Conservation (phyloP, 305 asterid species). For the Fraxinus baroniana region DNA sequence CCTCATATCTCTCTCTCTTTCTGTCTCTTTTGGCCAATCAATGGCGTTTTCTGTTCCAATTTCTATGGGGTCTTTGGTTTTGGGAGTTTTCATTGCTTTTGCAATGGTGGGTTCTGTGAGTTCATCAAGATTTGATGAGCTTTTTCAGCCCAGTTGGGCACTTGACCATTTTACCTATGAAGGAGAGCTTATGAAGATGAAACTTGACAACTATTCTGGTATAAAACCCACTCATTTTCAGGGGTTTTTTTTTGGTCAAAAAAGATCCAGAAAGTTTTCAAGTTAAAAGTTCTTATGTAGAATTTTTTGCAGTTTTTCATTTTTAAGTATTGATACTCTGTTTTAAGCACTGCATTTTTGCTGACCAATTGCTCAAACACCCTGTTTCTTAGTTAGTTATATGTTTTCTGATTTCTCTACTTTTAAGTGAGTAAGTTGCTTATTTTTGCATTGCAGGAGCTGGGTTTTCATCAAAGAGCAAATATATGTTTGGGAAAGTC, state of each 20-base stretch:
- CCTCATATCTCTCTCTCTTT: neutral
- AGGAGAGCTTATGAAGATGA: slow-evolving; percentile 72
- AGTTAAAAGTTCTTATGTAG: neutral
- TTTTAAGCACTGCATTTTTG: neutral
- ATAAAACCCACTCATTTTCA: neutral
- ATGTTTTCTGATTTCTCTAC: neutral
- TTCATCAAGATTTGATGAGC: slow-evolving; percentile 59
- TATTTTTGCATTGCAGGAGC: slow-evolving; percentile 50
- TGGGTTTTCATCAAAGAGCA: slow-evolving; percentile 82
- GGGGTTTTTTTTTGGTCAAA: neutral
- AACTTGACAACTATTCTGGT: slow-evolving; percentile 73
- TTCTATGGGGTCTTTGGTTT: slow-evolving; percentile 16
- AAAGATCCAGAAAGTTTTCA: neutral
- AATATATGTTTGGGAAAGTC: slow-evolving; percentile 84
- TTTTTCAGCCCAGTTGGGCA: slow-evolving; percentile 79
- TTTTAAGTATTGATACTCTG: neutral
- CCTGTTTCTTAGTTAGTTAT: neutral
- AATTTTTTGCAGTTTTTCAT: neutral
- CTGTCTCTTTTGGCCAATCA: neutral
- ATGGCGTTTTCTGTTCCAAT: slow-evolving; percentile 19
- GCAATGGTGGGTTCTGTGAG: slow-evolving; percentile 37
- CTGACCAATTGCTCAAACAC: neutral
- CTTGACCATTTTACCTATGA: slow-evolving; percentile 61
- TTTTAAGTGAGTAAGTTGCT: neutral
- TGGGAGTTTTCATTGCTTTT: slow-evolving; percentile 27